phyloP scores from a whole-genome alignment of 306 rosid species.

The peach (Prunus persica) region Prunus_persica_NCBIv2 NC_034011.1:23627001-23627500 shows the following conservation, averaged over 20 bases:
- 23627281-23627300: background rate
- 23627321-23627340: background rate
- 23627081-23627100: background rate
- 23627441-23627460: background rate
- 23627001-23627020: background rate
- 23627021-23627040: background rate
- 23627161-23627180: background rate
- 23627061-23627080: background rate
- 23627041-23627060: background rate
- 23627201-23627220: background rate
- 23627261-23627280: background rate
- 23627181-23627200: background rate
- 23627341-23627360: background rate
- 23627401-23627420: background rate
- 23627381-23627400: background rate
- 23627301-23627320: background rate
- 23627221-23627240: background rate
- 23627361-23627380: background rate
- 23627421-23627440: background rate
- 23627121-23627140: background rate
- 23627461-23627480: slow-evolving; percentile 4
- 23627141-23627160: background rate
- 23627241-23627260: background rate
- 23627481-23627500: background rate
- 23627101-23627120: background rate